Evolutionary conservation across 495 filamentous ascomycete genomes (phyloP).

Genomic region (Choiromyces venosus): DNA sequence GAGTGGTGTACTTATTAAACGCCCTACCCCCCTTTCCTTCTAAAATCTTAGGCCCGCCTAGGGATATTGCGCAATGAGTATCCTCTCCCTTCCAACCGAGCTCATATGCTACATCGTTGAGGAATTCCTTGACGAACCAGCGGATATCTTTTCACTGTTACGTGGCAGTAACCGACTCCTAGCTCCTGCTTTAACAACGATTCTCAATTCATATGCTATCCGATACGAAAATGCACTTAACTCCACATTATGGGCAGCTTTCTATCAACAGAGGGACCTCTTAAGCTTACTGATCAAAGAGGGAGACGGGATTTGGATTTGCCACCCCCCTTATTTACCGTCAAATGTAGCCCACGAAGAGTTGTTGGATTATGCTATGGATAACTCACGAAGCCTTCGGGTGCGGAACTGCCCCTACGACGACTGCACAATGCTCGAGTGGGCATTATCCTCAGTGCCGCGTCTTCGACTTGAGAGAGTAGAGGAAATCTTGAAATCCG

Average conservation of each 20-base stretch:
- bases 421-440: not conserved
- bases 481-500: not conserved
- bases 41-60: not conserved
- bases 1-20: not conserved
- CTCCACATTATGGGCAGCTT: not conserved
- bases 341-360: not conserved
- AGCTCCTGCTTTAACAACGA: not conserved
- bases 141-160: not conserved
- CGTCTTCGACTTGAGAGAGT: not conserved
- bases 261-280: not conserved
- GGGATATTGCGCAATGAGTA: not conserved
- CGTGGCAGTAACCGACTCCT: not conserved
- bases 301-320: not conserved
- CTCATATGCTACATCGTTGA: not conserved
- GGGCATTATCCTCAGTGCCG: not conserved
- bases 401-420: not conserved
- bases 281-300: not conserved
- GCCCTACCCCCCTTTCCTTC: too few relatives aligned
- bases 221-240: not conserved
- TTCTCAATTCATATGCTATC: not conserved
- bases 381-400: not conserved
- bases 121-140: not conserved
- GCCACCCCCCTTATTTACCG: not conserved
- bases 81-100: not conserved
- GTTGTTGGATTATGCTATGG: not conserved